A percentile compares a stretch with the other conserved stretches of the same genome.
Conservation (phyloP, 371 early-diverging fungal genomes). For the Rhizopus delemar region DNA sequence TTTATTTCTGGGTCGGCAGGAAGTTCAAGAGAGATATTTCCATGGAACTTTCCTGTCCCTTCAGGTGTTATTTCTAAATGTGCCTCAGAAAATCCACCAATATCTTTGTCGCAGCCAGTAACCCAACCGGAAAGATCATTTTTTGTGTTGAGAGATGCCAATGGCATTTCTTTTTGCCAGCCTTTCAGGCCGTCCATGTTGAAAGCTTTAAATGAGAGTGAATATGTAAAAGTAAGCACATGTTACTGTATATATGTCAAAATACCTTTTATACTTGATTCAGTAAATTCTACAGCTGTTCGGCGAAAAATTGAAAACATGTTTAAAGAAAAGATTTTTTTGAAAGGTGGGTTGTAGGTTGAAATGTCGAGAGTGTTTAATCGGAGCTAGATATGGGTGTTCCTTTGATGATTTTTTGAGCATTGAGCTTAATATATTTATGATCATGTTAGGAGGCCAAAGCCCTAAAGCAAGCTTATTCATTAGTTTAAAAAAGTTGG, state of each 20-base stretch:
- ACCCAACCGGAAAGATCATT: slow-evolving; percentile 73
- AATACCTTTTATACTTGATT: slow-evolving; percentile 56
- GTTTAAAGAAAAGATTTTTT: not conserved
- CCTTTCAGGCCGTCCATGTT: slow-evolving; percentile 49
- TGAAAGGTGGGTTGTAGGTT: not conserved
- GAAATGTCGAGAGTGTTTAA: too few species aligned
- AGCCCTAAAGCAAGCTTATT: too few species aligned
- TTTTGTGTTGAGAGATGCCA: slow-evolving; percentile 61
- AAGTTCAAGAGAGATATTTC: slow-evolving; percentile 75
- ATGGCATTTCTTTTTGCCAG: slow-evolving; percentile 71
- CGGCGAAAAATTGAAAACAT: slow-evolving; percentile 58
- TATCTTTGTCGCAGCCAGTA: slow-evolving; percentile 88
- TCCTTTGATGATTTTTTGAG: too few species aligned
- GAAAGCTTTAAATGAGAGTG: slow-evolving; percentile 25
- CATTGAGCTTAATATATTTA: too few species aligned
- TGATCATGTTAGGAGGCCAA: too few species aligned
- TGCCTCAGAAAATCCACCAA: slow-evolving; percentile 78
- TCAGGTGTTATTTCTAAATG: slow-evolving; percentile 59
- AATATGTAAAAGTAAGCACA: not conserved
- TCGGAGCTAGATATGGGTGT: too few species aligned
- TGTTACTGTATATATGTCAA: not conserved
- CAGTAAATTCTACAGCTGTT: slow-evolving; percentile 50
- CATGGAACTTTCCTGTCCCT: slow-evolving; percentile 73
- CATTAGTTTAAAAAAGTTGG: too few species aligned
- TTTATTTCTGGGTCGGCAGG: slow-evolving; percentile 74